Evolutionary conservation across 768 basidiomycete genomes (phyloP).

Genomic region (Hericium erinaceus): DNA sequence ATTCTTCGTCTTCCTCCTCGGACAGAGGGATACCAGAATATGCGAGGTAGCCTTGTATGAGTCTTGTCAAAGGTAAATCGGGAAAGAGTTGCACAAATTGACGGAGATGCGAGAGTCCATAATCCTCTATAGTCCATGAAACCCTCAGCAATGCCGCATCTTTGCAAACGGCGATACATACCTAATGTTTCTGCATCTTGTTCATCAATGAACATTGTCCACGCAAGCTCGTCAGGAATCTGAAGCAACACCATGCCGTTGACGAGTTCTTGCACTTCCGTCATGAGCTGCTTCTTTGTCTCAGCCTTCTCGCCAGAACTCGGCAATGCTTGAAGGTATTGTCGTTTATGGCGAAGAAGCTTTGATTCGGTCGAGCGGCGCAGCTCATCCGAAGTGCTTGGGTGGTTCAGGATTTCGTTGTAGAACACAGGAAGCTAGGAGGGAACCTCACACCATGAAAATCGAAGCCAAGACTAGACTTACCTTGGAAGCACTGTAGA

Average conservation of each 20-base stretch:
- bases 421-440: slow-evolving; percentile 65
- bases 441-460: slow-evolving; percentile 1
- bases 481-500: slow-evolving; percentile 55
- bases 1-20: slow-evolving; percentile 32
- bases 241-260: slow-evolving; percentile 67
- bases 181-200: slow-evolving; percentile 59
- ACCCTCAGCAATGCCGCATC: slow-evolving; percentile 3
- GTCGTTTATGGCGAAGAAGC: slow-evolving; percentile 54
- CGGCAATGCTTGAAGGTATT: slow-evolving; percentile 54
- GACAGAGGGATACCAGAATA: slow-evolving; percentile 42
- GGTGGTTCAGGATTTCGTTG: slow-evolving; percentile 74
- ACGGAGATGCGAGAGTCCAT: slow-evolving; percentile 46
- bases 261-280: slow-evolving; percentile 63
- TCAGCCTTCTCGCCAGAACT: slow-evolving; percentile 19
- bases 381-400: slow-evolving; percentile 66
- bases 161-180: slow-evolving; percentile 23
- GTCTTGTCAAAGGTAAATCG: slow-evolving; percentile 36
- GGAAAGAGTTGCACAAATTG: slow-evolving; percentile 65
- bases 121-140: slow-evolving; percentile 36
- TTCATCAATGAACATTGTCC: slow-evolving; percentile 70
- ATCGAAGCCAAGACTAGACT: slow-evolving; percentile 2
- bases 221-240: slow-evolving; percentile 74
- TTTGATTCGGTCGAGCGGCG: slow-evolving; percentile 72
- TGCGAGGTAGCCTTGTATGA: slow-evolving; percentile 61
- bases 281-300: slow-evolving; percentile 38